Evolutionary conservation across 352 stramenopile genomes (phyloP).

Genomic region (Phytopythium ostracodes): DNA sequence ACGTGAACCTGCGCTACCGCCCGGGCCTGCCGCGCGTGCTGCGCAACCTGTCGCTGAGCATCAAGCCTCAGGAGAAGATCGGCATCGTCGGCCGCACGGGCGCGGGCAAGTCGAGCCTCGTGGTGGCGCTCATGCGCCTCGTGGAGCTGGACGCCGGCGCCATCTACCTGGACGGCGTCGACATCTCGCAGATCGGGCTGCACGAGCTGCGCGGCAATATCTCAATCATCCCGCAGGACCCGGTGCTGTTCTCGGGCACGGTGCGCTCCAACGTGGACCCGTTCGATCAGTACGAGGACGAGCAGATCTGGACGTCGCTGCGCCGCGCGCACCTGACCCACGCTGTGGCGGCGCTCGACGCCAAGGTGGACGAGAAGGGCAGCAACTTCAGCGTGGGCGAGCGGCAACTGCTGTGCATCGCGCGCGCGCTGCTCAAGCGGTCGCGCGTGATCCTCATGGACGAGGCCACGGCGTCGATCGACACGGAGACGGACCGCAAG

Average conservation of each 20-base stretch:
- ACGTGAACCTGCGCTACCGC: conserved; percentile 89
- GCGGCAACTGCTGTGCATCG: conserved; percentile 95
- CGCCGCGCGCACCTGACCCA: conserved; percentile 73
- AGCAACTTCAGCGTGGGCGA: conserved; percentile 95
- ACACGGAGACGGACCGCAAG: conserved; percentile 86
- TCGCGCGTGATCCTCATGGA: conserved; percentile 96
- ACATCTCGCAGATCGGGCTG: conserved; percentile 52
- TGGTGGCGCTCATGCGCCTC: conserved; percentile 89
- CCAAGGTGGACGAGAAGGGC: conserved; percentile 84
- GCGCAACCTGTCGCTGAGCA: conserved; percentile 68
- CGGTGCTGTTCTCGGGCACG: conserved; percentile 93
- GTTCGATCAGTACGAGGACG: conserved; percentile 85
- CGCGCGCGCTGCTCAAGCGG: conserved; percentile 90
- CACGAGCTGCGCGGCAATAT: conserved; percentile 50
- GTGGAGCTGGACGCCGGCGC: conserved; percentile 78
- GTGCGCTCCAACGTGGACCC: conserved; percentile 92
- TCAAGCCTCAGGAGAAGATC: conserved; percentile 85
- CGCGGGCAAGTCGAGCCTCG: conserved; percentile 87
- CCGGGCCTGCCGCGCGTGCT: conserved; percentile 58
- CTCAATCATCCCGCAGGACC: conserved; percentile 93
- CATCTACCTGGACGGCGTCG: conserved; percentile 60
- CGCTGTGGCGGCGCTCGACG: conserved; percentile 38
- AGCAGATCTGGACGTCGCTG: conserved; percentile 87
- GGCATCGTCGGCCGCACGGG: conserved; percentile 82
- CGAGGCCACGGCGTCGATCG: conserved; percentile 94